These are phyloP conservation scores for Coniochaeta hoffmannii DNA, from an alignment of 2,329 filamentous ascomycete genomes.

Conservation along the genomic window DNA sequence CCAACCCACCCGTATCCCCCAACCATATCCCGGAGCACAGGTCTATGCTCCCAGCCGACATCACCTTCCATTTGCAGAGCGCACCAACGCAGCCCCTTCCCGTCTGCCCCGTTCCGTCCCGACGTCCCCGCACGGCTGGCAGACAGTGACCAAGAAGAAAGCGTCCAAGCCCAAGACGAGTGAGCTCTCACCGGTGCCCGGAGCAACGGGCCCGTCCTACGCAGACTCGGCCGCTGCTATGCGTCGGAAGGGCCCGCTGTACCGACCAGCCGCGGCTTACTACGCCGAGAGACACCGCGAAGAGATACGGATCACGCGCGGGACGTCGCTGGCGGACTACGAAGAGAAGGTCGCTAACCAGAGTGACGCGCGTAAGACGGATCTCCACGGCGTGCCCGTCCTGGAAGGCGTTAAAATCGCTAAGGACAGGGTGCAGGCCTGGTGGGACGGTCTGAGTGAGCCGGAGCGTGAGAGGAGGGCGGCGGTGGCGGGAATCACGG, in stretches of 20 bases:
- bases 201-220: slow-evolving; percentile 11
- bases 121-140: background rate
- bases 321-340: slow-evolving; percentile 29
- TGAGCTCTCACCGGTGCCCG: background rate
- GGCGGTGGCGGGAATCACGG: slow-evolving; percentile 46
- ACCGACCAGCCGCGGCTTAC: slow-evolving; percentile 67
- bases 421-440: slow-evolving; percentile 54
- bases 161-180: background rate
- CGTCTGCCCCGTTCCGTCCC: background rate
- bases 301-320: slow-evolving; percentile 32
- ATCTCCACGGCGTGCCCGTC: slow-evolving; percentile 80
- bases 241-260: slow-evolving; percentile 57
- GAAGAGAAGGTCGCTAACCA: slow-evolving; percentile 62
- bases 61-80: background rate
- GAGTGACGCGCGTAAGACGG: slow-evolving; percentile 54
- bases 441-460: slow-evolving; percentile 73
- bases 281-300: slow-evolving; percentile 67
- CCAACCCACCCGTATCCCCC: background rate
- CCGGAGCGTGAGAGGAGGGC: slow-evolving; percentile 39
- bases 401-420: slow-evolving; percentile 76
- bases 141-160: background rate
- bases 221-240: slow-evolving; percentile 21
- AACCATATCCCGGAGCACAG: background rate
- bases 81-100: background rate
- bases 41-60: background rate